phyloP scores from a whole-genome alignment of 192 early-diverging fungal species.

The Backusella parvicylindrica region DNA sequence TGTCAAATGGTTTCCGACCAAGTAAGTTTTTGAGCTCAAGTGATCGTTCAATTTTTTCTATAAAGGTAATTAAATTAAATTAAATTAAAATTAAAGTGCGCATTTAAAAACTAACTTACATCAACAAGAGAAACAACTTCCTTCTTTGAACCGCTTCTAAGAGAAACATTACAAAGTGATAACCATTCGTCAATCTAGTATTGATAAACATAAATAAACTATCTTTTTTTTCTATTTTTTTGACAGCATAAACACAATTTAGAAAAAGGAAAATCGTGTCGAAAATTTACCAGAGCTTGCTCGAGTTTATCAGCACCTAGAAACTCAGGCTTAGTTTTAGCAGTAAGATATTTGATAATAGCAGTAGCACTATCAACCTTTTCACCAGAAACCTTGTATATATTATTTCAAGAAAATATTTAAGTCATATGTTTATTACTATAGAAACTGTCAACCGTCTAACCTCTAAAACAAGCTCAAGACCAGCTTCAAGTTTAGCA shows the following conservation, averaged over 20 bases:
- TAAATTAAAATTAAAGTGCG: background rate
- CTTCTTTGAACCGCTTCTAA: conserved; percentile 26
- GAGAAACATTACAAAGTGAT: conserved; percentile 1
- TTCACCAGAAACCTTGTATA: conserved; percentile 2
- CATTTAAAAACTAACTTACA: background rate
- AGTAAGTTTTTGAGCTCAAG: conserved; percentile 58
- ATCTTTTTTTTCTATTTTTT: background rate
- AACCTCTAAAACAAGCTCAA: conserved; percentile 18
- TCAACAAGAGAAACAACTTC: conserved; percentile 17
- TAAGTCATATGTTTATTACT: no score
- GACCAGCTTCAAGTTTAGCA: conserved; percentile 16
- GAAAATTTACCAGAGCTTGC: conserved; percentile 21
- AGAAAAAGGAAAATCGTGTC: no score
- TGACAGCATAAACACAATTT: background rate
- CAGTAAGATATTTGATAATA: conserved; percentile 24
- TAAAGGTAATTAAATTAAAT: background rate
- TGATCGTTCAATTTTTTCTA: conserved; percentile 47
- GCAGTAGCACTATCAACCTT: conserved; percentile 15
- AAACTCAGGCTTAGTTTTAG: conserved; percentile 19
- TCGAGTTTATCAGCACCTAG: conserved; percentile 21
- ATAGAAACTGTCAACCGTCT: background rate
- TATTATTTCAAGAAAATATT: no score
- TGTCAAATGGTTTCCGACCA: conserved; percentile 61
- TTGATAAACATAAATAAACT: background rate
- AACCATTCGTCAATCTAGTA: conserved; percentile 34